Percentiles rank a stretch among this genome's conserved stretches.
These are phyloP conservation scores for Aspergillus olivimuriae DNA, from an alignment of 495 filamentous ascomycete species.

Conservation along the genomic window DNA sequence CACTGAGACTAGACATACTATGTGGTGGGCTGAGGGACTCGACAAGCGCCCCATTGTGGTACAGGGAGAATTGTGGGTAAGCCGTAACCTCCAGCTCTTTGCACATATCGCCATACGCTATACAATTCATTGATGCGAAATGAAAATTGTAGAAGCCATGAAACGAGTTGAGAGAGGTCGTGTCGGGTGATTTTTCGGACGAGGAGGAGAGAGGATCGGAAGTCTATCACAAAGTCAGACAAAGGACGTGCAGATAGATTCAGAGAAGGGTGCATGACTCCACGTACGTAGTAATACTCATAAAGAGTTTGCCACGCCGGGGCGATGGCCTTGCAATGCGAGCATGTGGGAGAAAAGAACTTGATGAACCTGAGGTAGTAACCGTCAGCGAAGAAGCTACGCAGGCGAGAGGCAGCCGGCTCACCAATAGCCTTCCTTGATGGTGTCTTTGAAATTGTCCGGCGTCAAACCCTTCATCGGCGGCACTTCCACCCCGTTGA, in stretches of 20 bases:
- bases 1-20: conserved; percentile 53
- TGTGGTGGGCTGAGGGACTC: conserved; percentile 56
- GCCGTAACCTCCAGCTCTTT: conserved; percentile 51
- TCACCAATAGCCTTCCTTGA: conserved; percentile 61
- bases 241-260: conserved; percentile 5
- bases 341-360: conserved; percentile 69
- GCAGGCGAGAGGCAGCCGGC: conserved; percentile 4
- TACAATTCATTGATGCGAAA: conserved; percentile 80
- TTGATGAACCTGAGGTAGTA: conserved; percentile 58
- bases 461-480: conserved; percentile 59
- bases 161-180: conserved; percentile 55
- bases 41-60: conserved; percentile 68
- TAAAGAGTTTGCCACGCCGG: conserved; percentile 90
- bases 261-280: not conserved
- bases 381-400: conserved; percentile 12
- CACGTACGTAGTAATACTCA: conserved; percentile 77
- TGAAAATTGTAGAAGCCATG: conserved; percentile 80
- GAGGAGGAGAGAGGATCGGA: conserved; percentile 58
- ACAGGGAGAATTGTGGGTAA: conserved; percentile 74
- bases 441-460: conserved; percentile 48
- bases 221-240: conserved; percentile 41
- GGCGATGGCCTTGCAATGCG: conserved; percentile 72
- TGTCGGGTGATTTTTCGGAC: conserved; percentile 35
- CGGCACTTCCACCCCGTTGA: conserved; percentile 77
- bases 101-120: conserved; percentile 73